phyloP scores from a whole-genome alignment of 2,329 filamentous ascomycete species.

The Aureobasidium pullulans region DNA sequence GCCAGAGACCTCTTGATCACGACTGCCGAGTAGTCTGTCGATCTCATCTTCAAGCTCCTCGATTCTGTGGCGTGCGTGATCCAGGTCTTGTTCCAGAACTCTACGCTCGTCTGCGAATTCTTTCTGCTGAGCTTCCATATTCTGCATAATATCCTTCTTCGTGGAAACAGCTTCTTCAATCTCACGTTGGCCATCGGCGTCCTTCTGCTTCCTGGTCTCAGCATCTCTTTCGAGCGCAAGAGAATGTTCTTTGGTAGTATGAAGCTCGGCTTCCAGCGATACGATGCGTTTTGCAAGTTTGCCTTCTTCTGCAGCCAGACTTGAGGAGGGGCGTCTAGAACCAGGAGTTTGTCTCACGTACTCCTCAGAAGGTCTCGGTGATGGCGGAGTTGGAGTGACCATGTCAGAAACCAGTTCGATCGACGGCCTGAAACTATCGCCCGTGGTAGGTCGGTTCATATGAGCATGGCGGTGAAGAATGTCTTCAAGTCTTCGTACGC shows the following conservation, averaged over 20 bases:
- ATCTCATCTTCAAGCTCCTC: conserved; percentile 92
- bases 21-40: conserved; percentile 72
- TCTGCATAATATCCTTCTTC: conserved; percentile 88
- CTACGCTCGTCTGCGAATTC: conserved; percentile 84
- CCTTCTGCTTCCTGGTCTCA: conserved; percentile 42
- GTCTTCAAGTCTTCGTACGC: conserved; percentile 85
- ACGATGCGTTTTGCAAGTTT: conserved; percentile 55
- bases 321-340: conserved; percentile 53
- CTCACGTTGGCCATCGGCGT: conserved; percentile 57
- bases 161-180: conserved; percentile 84
- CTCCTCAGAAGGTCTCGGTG: conserved; percentile 33
- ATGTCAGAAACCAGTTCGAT: conserved; percentile 15
- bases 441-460: conserved; percentile 38
- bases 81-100: conserved; percentile 73
- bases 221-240: conserved; percentile 64
- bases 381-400: conserved; percentile 19
- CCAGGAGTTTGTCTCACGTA: conserved; percentile 52
- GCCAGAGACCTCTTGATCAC: conserved; percentile 70
- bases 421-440: conserved; percentile 23
- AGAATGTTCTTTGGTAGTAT: conserved; percentile 61
- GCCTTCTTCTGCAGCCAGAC: conserved; percentile 54
- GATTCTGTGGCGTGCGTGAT: conserved; percentile 63
- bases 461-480: conserved; percentile 76
- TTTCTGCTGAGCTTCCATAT: conserved; percentile 83
- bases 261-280: conserved; percentile 70